Evolutionary conservation across 2,329 filamentous ascomycete genomes (phyloP), one percentile per base, ranked within the genome.

Genomic region (Stagonosporopsis cucurbitacearum): DNA sequence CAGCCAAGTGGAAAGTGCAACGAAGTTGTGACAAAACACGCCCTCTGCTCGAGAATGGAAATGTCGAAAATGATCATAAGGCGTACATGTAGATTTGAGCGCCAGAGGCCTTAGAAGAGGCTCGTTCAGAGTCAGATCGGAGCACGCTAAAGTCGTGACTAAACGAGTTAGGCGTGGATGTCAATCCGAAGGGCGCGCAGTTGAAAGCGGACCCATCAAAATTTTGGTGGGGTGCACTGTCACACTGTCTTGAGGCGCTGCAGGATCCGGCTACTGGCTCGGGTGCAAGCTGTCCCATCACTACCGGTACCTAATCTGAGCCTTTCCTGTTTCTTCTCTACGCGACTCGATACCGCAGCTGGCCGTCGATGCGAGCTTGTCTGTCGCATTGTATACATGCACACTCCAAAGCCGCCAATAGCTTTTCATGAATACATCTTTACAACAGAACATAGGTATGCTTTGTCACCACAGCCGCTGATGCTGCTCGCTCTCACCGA

Each of bases 31-130:
- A 60, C 54, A 61, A 65, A 65, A 49, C 40, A 57, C 62, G 57
- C 60, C 66, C 64, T 62, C 57, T 43, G 22, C 20, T 33, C 39
- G 49, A 23, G 44, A 36, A 43, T 19, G 41, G 44, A 37, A 46
- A 32, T 55, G 39, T 50, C 56, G 30, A 60, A 54, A 55, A 23
- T 53, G 60, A 54, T 47, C 35, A 59, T 60, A 68, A 64, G 63
- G 63, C 63, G 64, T 54, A 50, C 50, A 59, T 60, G 55, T 59
- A 63, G 43, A 48, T 33, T 50, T 55, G 50, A 52, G 45, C 30
- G 54, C 43, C 42, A 44, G 46, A 39, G 41, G 54, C 35, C 44
- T 26, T 49, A 45, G 40, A 57, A 52, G 54, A 57, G 39, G 44
- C 32, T 28, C 53, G 37, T 47, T 46, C 30, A 40, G 49, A 57